Evolutionary conservation across 768 basidiomycete species (phyloP).

Genomic region (Boletus bicolor): DNA sequence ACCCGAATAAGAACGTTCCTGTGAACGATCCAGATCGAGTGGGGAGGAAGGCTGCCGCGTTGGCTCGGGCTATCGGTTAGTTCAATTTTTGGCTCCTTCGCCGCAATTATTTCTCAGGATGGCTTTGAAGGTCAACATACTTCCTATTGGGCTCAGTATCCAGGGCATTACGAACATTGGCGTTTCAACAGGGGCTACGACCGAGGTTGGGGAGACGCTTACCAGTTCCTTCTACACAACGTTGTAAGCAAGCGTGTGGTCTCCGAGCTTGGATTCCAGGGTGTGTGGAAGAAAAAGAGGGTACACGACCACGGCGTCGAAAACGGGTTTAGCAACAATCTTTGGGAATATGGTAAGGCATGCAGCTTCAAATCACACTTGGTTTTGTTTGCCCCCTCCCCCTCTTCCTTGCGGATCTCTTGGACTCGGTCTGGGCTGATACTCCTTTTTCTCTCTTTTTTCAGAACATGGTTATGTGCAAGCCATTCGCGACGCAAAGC

Average conservation of each 20-base stretch:
- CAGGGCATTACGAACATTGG: constrained; percentile 61
- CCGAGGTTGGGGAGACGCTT: constrained; percentile 71
- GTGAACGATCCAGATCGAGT: constrained; percentile 19
- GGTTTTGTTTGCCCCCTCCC: background rate
- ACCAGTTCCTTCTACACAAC: constrained; percentile 46
- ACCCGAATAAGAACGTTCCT: constrained; percentile 19
- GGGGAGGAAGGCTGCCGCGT: constrained; percentile 29
- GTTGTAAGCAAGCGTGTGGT: constrained; percentile 25
- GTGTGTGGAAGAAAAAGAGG: constrained; percentile 53
- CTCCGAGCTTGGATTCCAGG: constrained; percentile 62
- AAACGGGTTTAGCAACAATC: constrained; percentile 37
- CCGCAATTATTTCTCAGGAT: constrained; percentile 16
- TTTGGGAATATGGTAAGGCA: constrained; percentile 66
- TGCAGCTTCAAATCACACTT: background rate
- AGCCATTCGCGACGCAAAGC: constrained; percentile 43
- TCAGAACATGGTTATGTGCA: constrained; percentile 64
- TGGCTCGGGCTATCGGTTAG: constrained; percentile 34
- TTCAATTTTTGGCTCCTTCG: constrained; percentile 5
- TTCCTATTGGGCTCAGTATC: constrained; percentile 44
- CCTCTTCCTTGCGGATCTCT: background rate
- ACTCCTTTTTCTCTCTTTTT: background rate
- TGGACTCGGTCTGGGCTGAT: background rate
- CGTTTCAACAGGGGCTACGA: constrained; percentile 65
- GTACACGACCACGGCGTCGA: constrained; percentile 42
- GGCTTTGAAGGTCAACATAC: constrained; percentile 35